Evolutionary conservation across 306 rosid genomes (phyloP).

Genomic region (Lablab purpureus): DNA sequence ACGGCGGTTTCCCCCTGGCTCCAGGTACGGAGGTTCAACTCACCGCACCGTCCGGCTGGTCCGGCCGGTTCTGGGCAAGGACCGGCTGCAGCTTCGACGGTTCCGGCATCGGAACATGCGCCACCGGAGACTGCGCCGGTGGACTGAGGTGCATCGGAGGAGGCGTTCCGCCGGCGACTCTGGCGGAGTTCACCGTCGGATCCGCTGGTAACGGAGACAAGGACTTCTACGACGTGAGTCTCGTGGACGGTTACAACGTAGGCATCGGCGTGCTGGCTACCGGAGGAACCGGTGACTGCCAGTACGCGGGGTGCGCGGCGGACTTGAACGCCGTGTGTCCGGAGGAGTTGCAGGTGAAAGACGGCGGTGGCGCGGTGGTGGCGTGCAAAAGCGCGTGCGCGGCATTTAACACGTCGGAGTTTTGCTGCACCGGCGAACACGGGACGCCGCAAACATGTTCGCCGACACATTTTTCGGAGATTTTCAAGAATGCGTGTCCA

Average conservation of each 20-base stretch:
- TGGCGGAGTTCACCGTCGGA: conserved; percentile 76
- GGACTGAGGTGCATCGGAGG: conserved; percentile 60
- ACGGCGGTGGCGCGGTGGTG: conserved; percentile 53
- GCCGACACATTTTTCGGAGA: conserved; percentile 71
- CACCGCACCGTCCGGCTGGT: conserved; percentile 79
- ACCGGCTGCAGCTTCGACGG: conserved; percentile 74
- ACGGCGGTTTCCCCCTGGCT: conserved; percentile 62
- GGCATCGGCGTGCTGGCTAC: conserved; percentile 72
- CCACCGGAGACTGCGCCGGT: conserved; percentile 71
- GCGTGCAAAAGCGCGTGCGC: conserved; percentile 93
- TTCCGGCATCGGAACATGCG: conserved; percentile 65
- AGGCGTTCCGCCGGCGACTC: conserved; percentile 71
- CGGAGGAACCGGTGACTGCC: conserved; percentile 85
- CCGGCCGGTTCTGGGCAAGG: conserved; percentile 89
- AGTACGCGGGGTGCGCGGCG: conserved; percentile 77
- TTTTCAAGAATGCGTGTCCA: conserved; percentile 91
- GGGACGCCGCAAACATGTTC: conserved; percentile 78
- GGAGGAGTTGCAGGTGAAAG: conserved; percentile 58
- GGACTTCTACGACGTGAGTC: conserved; percentile 91
- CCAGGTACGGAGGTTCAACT: conserved; percentile 54
- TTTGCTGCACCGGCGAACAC: conserved; percentile 83
- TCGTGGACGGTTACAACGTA: conserved; percentile 92
- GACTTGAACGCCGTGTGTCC: conserved; percentile 75
- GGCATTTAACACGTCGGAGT: conserved; percentile 71
- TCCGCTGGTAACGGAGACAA: conserved; percentile 20